phyloP scores from a whole-genome alignment of 192 early-diverging fungal genomes.

The Coemansia sp. region DNA sequence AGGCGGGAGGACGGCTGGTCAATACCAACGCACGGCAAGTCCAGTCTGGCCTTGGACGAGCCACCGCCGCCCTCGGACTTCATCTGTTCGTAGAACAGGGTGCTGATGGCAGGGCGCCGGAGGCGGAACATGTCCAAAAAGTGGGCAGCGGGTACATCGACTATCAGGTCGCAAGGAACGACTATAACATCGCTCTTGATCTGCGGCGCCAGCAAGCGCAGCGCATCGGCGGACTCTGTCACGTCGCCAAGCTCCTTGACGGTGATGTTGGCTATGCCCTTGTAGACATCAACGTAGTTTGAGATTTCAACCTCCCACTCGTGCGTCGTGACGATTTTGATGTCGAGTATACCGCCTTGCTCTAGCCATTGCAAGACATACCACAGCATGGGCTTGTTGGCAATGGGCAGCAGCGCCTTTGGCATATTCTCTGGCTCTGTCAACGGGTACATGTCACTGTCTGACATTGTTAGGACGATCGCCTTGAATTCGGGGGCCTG shows the following conservation, averaged over 20 bases:
- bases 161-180: conserved; percentile 87
- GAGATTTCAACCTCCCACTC: conserved; percentile 63
- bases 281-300: conserved; percentile 53
- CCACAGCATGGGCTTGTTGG: conserved; percentile 93
- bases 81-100: conserved; percentile 80
- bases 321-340: conserved; percentile 76
- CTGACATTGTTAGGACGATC: conserved; percentile 45
- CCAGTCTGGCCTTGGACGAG: conserved; percentile 29
- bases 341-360: conserved; percentile 72
- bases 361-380: conserved; percentile 96
- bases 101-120: conserved; percentile 76
- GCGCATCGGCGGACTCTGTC: conserved; percentile 80
- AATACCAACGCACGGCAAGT: conserved; percentile 43
- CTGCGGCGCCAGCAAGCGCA: conserved; percentile 77
- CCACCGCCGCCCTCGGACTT: conserved; percentile 73
- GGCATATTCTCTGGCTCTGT: conserved; percentile 82
- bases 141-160: conserved; percentile 79
- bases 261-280: conserved; percentile 61
- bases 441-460: conserved; percentile 69
- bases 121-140: conserved; percentile 85
- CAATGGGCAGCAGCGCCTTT: conserved; percentile 93
- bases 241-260: conserved; percentile 58
- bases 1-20: conserved; percentile 57
- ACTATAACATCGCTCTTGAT: conserved; percentile 94
- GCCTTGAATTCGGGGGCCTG: conserved; percentile 53